phyloP scores from a whole-genome alignment of 805 yeast genomes.

The Yarrowia bubula region DNA sequence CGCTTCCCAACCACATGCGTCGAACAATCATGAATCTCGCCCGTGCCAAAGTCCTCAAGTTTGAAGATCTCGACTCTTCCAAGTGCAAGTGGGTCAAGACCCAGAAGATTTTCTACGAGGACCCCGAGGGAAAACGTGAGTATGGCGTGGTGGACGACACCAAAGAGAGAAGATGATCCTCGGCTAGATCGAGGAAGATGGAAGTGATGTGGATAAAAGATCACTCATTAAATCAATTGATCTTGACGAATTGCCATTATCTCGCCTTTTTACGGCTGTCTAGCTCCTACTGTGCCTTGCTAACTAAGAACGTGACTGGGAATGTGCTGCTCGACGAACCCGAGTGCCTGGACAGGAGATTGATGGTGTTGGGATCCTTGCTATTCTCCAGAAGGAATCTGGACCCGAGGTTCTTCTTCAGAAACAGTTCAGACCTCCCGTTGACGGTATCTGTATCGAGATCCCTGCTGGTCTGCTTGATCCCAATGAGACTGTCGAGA shows the following conservation, averaged over 20 bases:
- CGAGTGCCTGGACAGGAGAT: constrained; percentile 58
- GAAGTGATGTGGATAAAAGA: no score
- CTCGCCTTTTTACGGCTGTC: no score
- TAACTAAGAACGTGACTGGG: constrained; percentile 68
- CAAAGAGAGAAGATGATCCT: neutral
- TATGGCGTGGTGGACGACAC: neutral
- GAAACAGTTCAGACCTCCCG: constrained; percentile 93
- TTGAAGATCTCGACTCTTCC: constrained; percentile 31
- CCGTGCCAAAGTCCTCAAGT: constrained; percentile 36
- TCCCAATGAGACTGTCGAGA: constrained; percentile 70
- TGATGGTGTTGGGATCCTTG: constrained; percentile 87
- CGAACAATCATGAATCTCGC: constrained; percentile 31
- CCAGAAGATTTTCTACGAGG: constrained; percentile 64
- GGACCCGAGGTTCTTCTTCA: constrained; percentile 63
- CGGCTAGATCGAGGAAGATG: no score
- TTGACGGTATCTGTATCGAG: constrained; percentile 82
- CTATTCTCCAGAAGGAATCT: constrained; percentile 52
- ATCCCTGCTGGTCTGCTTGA: constrained; percentile 95
- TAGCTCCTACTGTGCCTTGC: no score
- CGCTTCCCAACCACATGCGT: constrained; percentile 6
- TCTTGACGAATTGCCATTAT: neutral
- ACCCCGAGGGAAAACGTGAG: constrained; percentile 58
- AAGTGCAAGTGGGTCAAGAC: constrained; percentile 69
- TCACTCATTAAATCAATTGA: neutral
- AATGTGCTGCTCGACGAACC: constrained; percentile 79